Conservation (phyloP, 2,329 filamentous ascomycete species). For the Tolypocladium sp. region DNA sequence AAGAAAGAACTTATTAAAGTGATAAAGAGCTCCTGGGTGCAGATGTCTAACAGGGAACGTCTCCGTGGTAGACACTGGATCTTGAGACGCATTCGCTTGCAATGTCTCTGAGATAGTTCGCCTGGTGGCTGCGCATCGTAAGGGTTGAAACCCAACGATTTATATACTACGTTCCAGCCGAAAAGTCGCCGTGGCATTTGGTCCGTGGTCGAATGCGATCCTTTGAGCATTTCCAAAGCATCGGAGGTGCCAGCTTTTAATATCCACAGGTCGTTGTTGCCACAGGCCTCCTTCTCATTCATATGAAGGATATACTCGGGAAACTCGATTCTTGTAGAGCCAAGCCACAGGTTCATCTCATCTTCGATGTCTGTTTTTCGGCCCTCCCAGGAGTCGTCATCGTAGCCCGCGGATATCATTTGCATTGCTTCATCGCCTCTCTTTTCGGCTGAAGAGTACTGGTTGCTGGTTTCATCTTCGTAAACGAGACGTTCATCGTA, state of each 20-base stretch:
- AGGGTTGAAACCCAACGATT: neutral
- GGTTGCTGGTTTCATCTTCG: neutral
- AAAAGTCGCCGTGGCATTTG: neutral
- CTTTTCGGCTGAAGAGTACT: neutral
- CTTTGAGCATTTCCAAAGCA: neutral
- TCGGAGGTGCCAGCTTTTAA: neutral
- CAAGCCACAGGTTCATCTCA: slow-evolving; percentile 9
- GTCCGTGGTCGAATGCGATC: neutral
- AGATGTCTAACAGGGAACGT: slow-evolving; percentile 4
- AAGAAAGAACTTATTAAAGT: neutral
- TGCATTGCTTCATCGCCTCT: neutral
- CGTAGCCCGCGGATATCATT: slow-evolving; percentile 3
- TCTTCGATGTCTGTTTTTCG: neutral
- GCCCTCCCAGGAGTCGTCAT: neutral
- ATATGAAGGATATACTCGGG: neutral
- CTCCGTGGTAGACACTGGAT: neutral
- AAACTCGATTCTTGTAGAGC: slow-evolving; percentile 1
- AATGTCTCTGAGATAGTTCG: too few relatives aligned
- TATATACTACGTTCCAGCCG: neutral
- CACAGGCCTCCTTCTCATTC: neutral
- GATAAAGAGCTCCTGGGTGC: slow-evolving; percentile 9
- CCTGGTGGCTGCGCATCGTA: neutral
- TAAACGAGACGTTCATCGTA: neutral
- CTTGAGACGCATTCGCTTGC: neutral
- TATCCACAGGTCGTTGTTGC: neutral